phyloP scores from a whole-genome alignment of 2,329 filamentous ascomycete species.

The Paraconiothyrium sp. region DNA sequence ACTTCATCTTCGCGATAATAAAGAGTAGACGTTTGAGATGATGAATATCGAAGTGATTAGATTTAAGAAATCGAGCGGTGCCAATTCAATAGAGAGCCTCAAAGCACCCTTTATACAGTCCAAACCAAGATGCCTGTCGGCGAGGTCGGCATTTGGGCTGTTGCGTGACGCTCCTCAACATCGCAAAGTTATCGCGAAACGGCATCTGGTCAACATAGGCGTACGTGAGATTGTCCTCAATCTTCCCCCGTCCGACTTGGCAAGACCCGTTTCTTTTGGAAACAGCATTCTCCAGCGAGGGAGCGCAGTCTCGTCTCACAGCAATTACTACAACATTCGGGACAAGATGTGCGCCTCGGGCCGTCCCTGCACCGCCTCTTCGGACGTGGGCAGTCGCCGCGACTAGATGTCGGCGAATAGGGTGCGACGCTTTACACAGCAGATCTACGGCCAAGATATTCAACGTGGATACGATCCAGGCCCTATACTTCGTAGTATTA shows the following conservation, averaged over 20 bases:
- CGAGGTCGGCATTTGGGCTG: not conserved
- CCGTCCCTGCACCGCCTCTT: conserved; percentile 3
- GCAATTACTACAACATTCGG: conserved; percentile 1
- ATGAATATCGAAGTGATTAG: not conserved
- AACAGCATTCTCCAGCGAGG: not conserved
- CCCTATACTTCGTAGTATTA: not conserved
- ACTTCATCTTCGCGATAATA: conserved; percentile 1
- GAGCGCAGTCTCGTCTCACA: not conserved
- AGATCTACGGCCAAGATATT: conserved; percentile 7
- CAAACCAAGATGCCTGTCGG: not conserved
- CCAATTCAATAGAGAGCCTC: not conserved
- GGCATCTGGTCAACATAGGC: not conserved
- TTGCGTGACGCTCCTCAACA: not conserved
- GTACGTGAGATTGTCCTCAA: conserved; percentile 1
- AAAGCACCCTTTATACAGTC: not conserved
- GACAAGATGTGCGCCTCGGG: not conserved
- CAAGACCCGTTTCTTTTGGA: conserved; percentile 6
- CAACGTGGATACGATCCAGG: not conserved
- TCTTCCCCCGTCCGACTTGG: conserved; percentile 4
- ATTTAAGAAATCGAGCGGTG: not conserved
- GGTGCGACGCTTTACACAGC: not conserved
- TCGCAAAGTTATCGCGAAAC: not conserved
- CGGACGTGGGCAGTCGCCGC: not conserved
- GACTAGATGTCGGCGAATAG: not conserved
- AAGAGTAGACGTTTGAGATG: not conserved